phyloP scores from a whole-genome alignment of 805 yeast genomes.

The Metschnikowia vanudenii region DNA sequence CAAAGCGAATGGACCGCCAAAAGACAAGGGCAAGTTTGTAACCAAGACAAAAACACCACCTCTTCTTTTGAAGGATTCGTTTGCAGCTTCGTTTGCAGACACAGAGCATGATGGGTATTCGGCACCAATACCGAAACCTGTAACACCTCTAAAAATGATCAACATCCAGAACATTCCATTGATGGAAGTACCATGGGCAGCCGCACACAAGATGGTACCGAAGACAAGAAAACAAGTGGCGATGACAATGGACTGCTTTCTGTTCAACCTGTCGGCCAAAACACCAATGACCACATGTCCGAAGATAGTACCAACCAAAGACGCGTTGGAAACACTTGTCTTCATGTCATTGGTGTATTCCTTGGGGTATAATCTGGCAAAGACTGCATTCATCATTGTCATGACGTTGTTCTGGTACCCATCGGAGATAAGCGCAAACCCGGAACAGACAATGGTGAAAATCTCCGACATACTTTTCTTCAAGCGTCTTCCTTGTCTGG shows the following conservation, averaged over 20 bases:
- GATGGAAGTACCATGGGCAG: constrained; percentile 57
- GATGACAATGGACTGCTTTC: constrained; percentile 67
- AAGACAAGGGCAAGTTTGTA: constrained; percentile 68
- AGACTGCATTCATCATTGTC: constrained; percentile 65
- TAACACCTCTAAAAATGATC: constrained; percentile 67
- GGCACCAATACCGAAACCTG: constrained; percentile 79
- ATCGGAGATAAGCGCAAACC: constrained; percentile 73
- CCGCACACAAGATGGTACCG: constrained; percentile 67
- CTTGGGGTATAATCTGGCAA: constrained; percentile 43
- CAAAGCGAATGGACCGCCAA: constrained; percentile 79
- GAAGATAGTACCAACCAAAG: constrained; percentile 65
- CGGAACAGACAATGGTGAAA: constrained; percentile 58
- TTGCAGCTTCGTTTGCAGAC: constrained; percentile 71
- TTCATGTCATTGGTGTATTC: constrained; percentile 46
- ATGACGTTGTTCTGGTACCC: constrained; percentile 75
- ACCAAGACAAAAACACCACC: constrained; percentile 66
- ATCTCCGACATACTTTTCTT: constrained; percentile 28
- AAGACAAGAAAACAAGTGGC: constrained; percentile 61
- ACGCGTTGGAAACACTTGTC: constrained; percentile 67
- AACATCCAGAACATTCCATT: constrained; percentile 79
- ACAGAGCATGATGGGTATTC: constrained; percentile 72
- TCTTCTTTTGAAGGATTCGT: constrained; percentile 60
- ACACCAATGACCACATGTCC: constrained; percentile 69
- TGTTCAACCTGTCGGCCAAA: constrained; percentile 62
- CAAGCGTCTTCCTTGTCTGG: constrained; percentile 28